Percentiles rank a stretch among this genome's conserved stretches.
These are phyloP conservation scores for Fusarium luffae DNA, from an alignment of 2,329 filamentous ascomycete species.

Conservation along the genomic window DNA sequence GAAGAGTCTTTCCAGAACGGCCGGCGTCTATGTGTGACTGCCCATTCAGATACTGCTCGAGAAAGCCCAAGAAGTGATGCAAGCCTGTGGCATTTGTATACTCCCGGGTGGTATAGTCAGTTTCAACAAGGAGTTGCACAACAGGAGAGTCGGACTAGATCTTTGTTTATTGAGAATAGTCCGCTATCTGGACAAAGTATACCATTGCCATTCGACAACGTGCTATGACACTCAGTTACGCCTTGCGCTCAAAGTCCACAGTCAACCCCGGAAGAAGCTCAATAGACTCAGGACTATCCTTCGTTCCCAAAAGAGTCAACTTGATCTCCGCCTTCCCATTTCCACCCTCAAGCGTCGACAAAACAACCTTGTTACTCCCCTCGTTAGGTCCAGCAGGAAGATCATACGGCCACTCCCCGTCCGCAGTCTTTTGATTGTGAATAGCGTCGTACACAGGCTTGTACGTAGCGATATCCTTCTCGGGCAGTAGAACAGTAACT, in stretches of 20 bases:
- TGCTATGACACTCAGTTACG: background rate
- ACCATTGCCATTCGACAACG: background rate
- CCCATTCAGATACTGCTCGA: background rate
- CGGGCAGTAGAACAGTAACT: conserved; percentile 53
- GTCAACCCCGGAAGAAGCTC: conserved; percentile 40
- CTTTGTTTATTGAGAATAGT: background rate
- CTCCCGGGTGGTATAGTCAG: too few relatives aligned
- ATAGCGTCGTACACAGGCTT: conserved; percentile 47
- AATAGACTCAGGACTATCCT: conserved; percentile 38
- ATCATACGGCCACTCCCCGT: conserved; percentile 33
- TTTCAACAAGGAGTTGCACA: too few relatives aligned
- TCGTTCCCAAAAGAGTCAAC: conserved; percentile 39
- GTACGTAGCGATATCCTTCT: conserved; percentile 32
- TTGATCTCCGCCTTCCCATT: conserved; percentile 26
- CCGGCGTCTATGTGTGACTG: background rate
- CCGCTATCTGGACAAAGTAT: too few relatives aligned
- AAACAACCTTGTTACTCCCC: conserved; percentile 27
- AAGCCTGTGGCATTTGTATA: background rate
- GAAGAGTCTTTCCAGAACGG: background rate
- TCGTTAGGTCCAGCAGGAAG: conserved; percentile 26
- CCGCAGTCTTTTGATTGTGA: conserved; percentile 19
- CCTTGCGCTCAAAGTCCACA: conserved; percentile 33
- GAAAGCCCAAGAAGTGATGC: background rate
- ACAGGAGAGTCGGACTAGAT: too few relatives aligned
- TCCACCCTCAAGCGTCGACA: conserved; percentile 14